Base-by-base conservation (phyloP, 2,329 filamentous ascomycete genomes). In the Pseudogymnoascus sp. region DNA sequence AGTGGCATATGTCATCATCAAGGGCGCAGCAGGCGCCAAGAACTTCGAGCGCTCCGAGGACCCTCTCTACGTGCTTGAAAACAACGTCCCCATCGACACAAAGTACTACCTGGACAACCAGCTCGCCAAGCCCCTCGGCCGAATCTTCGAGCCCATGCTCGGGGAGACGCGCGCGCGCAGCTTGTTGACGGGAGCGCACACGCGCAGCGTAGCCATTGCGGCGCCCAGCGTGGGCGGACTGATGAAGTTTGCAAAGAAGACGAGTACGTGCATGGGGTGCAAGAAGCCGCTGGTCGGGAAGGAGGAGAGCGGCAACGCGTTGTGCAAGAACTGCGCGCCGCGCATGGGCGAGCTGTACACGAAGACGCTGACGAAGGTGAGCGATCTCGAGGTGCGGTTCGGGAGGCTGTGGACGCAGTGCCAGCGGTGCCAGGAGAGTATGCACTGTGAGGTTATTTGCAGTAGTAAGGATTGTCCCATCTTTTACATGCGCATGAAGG, bases 401-500 rank as follows among this genome's bases (percentile, higher is more conserved):
- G 89, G 91, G 5, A 82, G 95, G 61, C 81, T 99, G 61, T 99
- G 95, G 95, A 99, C 95, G 60, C 95, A 99, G 76, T 99, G 95
- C 75, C 95, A 99, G 79, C 83, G 95, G 44, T 99, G 95, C 75
- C 95, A 99, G 78, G 95, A 93, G 63, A 97, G 92, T 78, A 89
- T 99, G 83, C 95, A 99, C 78, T 95, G 91, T 75, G 95, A 99
- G 76, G 96, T 99, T 63, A 97, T 99, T 70, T 99, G 95, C 79
- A 93, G 89, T 67, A 93, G 89, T 74, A 90, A 92, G 75, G 95
- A 99, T 79, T 99, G 95, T 74, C 95, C 95, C 0, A 99, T 99
- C 72, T 99, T 99, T 77, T 99, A 99, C 76, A 99, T 99, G 95
- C 87, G 95, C 4, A 99, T 99, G 95, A 99, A 99, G 82, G 93